Conservation (phyloP, 148 eudicot species). For the Camellia granthamiana region DNA sequence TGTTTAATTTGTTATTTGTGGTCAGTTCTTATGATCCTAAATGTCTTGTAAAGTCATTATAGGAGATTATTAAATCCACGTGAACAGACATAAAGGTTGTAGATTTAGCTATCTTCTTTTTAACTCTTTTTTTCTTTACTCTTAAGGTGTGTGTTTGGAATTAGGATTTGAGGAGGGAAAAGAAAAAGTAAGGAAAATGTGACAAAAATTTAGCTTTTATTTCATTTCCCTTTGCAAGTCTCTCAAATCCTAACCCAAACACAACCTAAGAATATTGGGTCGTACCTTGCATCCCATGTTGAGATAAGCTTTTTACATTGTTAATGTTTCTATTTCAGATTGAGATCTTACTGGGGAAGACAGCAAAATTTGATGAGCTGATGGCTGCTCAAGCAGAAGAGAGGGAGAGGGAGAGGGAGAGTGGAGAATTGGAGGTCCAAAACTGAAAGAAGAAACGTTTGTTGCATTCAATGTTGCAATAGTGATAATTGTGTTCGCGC, state of each 20-base stretch:
- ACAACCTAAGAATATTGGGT: too few relatives aligned
- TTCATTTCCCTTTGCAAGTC: too few relatives aligned
- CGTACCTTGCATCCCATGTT: neutral
- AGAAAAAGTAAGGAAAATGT: too few relatives aligned
- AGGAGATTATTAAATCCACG: neutral
- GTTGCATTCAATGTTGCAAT: neutral
- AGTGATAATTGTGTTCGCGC: neutral
- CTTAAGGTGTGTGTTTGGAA: too few relatives aligned
- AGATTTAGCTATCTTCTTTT: neutral
- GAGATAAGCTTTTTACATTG: neutral
- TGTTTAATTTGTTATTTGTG: neutral
- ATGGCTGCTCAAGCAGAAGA: constrained; percentile 55
- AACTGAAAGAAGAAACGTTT: constrained; percentile 13
- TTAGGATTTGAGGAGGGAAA: too few relatives aligned
- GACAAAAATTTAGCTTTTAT: too few relatives aligned
- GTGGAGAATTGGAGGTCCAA: constrained; percentile 37
- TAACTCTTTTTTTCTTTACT: neutral
- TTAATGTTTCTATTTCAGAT: constrained; percentile 43
- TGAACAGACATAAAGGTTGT: too few relatives aligned
- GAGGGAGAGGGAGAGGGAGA: constrained; percentile 15
- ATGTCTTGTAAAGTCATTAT: too few relatives aligned
- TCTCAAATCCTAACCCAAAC: too few relatives aligned
- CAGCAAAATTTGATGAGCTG: constrained; percentile 60
- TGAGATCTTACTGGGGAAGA: constrained; percentile 65
- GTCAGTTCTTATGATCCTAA: constrained; percentile 4